A percentile compares a stretch with the other conserved stretches of the same genome.
phyloP scores from a whole-genome alignment of 306 rosid species.

The Glycine latifolia region DNA sequence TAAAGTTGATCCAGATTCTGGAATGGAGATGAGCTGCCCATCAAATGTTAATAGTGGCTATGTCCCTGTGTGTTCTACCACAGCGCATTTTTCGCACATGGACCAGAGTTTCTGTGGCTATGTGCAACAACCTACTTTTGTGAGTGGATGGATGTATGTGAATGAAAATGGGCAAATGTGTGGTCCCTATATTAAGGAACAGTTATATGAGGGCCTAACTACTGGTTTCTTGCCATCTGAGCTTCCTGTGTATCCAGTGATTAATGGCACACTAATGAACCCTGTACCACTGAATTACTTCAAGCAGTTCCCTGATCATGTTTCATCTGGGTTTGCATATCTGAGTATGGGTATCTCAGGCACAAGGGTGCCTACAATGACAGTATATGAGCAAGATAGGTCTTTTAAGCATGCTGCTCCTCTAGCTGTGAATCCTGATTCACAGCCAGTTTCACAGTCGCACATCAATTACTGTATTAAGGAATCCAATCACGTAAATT shows the following conservation, averaged over 20 bases:
- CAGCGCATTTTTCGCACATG: conserved; percentile 54
- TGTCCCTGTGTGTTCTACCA: conserved; percentile 51
- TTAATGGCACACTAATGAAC: conserved; percentile 68
- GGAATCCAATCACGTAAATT: conserved; percentile 42
- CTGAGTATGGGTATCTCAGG: conserved; percentile 55
- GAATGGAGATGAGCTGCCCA: conserved; percentile 71
- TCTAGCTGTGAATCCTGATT: conserved; percentile 46
- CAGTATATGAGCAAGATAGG: conserved; percentile 44
- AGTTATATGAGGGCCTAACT: conserved; percentile 82
- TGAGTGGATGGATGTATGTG: conserved; percentile 96
- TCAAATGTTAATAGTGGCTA: conserved; percentile 60
- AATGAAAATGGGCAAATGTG: conserved; percentile 93
- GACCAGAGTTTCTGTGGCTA: conserved; percentile 59
- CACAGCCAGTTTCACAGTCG: conserved; percentile 49
- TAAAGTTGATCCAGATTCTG: conserved; percentile 49
- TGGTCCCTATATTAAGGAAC: conserved; percentile 92
- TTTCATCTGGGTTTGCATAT: conserved; percentile 82
- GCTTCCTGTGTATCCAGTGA: conserved; percentile 88
- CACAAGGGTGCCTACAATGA: conserved; percentile 47
- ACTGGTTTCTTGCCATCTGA: conserved; percentile 91
- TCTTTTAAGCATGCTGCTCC: conserved; percentile 51
- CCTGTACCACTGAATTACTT: conserved; percentile 92
- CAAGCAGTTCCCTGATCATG: conserved; percentile 91
- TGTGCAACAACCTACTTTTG: conserved; percentile 61
- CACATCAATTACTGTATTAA: conserved; percentile 41